These are phyloP conservation scores for Calonectria montana DNA, from an alignment of 2,329 filamentous ascomycete species.

Conservation along the genomic window DNA sequence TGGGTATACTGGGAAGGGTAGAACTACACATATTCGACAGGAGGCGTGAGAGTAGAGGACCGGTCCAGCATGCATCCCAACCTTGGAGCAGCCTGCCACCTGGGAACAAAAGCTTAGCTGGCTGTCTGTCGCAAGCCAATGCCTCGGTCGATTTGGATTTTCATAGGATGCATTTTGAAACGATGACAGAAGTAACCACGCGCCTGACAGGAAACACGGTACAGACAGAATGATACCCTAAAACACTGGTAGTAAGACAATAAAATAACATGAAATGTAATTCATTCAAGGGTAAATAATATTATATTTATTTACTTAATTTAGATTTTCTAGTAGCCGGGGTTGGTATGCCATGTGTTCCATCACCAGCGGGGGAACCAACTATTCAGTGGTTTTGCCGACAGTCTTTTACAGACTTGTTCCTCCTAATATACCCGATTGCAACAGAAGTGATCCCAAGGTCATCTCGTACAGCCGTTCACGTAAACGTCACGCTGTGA, in stretches of 20 bases:
- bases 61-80: not conserved
- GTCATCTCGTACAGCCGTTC: slow-evolving; percentile 4
- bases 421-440: not conserved
- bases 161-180: not conserved
- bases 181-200: not conserved
- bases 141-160: not conserved
- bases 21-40: not conserved
- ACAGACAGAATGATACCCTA: too few relatives aligned
- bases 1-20: too few relatives aligned
- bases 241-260: too few relatives aligned
- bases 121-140: not conserved
- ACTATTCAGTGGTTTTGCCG: not conserved
- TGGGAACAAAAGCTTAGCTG: not conserved
- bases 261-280: too few relatives aligned
- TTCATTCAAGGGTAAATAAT: too few relatives aligned
- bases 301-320: too few relatives aligned
- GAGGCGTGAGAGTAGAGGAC: slow-evolving; percentile 13
- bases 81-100: not conserved
- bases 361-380: too few relatives aligned
- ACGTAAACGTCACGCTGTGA: not conserved
- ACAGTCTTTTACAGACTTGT: not conserved
- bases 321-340: too few relatives aligned
- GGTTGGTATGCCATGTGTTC: too few relatives aligned
- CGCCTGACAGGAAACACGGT: too few relatives aligned
- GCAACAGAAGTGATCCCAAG: slow-evolving; percentile 5